phyloP scores from a whole-genome alignment of 495 filamentous ascomycete genomes.

The Usnea hakonensis region DNA sequence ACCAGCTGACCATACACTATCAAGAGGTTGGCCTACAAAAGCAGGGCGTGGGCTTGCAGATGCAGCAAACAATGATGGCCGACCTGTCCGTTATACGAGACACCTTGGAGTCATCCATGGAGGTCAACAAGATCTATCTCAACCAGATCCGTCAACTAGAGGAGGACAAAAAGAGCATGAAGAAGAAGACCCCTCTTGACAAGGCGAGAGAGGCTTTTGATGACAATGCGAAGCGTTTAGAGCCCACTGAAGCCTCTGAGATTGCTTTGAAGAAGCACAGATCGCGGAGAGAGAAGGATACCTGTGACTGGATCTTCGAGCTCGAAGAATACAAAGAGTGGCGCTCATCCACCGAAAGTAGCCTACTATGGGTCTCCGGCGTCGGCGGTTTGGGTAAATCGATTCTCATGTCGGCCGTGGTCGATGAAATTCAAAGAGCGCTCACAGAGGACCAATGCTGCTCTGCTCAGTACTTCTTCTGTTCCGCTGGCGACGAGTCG shows the following conservation, averaged over 20 bases:
- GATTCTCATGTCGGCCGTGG: conserved; percentile 1
- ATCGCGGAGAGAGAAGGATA: background rate
- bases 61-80: conserved; percentile 6
- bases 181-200: conserved; percentile 3
- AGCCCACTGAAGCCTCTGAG: background rate
- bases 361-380: background rate
- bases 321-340: background rate
- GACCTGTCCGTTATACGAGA: conserved; percentile 3
- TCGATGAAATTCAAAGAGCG: background rate
- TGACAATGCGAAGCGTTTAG: background rate
- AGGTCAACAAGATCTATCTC: conserved; percentile 1
- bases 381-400: background rate
- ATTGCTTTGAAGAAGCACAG: background rate
- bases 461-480: background rate
- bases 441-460: background rate
- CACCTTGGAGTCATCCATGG: background rate
- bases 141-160: background rate
- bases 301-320: conserved; percentile 1
- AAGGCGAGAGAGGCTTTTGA: background rate
- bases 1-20: background rate
- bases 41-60: background rate
- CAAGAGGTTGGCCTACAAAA: conserved; percentile 2
- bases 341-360: background rate
- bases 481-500: background rate
- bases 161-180: conserved; percentile 2